Percentiles rank a stretch among this genome's conserved stretches.
Conservation (phyloP, 2,329 filamentous ascomycete genomes). For the Sclerotinia sclerotiorum region DNA sequence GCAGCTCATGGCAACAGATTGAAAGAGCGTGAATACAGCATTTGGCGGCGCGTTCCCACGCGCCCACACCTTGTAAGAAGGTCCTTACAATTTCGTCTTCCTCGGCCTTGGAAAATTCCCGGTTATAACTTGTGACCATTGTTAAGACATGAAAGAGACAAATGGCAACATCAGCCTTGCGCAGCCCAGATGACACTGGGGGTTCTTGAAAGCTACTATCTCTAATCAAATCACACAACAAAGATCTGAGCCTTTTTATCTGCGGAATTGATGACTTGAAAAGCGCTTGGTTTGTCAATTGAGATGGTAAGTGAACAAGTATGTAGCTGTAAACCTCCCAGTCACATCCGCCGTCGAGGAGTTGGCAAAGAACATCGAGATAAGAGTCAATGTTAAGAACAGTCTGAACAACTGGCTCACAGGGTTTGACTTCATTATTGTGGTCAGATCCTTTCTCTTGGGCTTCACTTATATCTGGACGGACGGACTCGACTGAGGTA, state of each 20-base stretch:
- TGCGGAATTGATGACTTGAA: conserved; percentile 74
- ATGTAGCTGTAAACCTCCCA: conserved; percentile 95
- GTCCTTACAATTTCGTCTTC: conserved; percentile 86
- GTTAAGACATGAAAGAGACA: conserved; percentile 85
- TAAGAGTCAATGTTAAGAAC: conserved; percentile 48
- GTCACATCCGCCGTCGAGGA: conserved; percentile 72
- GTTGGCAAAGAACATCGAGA: conserved; percentile 73
- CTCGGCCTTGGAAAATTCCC: conserved; percentile 77
- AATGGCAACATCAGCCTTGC: conserved; percentile 83
- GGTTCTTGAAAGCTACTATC: conserved; percentile 78
- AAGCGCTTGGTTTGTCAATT: conserved; percentile 85
- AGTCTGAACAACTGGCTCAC: conserved; percentile 12
- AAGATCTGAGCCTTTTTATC: conserved; percentile 70
- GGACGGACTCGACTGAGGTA: not conserved
- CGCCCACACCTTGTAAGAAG: conserved; percentile 81
- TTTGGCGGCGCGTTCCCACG: conserved; percentile 83
- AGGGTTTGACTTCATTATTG: not conserved
- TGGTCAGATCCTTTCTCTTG: not conserved
- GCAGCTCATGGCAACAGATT: conserved; percentile 92
- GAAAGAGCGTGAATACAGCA: conserved; percentile 93
- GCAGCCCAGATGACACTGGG: conserved; percentile 72
- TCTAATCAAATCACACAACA: conserved; percentile 81
- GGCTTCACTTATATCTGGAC: not conserved
- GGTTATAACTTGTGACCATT: conserved; percentile 87
- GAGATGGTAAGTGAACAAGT: conserved; percentile 79